Evolutionary conservation across 2,329 filamentous ascomycete genomes (phyloP).

Genomic region (Cercospora sp.): DNA sequence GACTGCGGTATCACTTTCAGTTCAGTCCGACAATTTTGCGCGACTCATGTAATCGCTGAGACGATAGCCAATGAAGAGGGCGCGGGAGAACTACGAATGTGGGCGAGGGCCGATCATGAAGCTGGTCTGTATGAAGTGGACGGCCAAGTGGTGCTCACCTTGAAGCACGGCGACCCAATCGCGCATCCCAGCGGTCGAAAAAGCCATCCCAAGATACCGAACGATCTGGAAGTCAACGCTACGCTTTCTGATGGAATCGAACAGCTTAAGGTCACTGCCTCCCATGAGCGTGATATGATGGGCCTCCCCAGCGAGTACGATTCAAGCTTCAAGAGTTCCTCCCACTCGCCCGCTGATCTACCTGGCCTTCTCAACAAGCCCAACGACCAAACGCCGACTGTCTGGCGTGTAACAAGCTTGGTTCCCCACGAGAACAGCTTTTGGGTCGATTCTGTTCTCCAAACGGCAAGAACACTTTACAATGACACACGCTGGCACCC

Average conservation of each 20-base stretch:
- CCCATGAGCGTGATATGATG: conserved; percentile 1
- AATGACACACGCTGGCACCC: neutral
- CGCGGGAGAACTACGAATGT: neutral
- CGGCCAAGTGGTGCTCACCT: neutral
- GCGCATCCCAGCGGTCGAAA: neutral
- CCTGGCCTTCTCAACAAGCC: too few species aligned
- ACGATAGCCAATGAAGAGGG: neutral
- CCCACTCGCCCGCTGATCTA: too few species aligned
- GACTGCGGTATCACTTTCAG: neutral
- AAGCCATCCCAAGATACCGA: neutral
- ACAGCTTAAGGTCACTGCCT: too few species aligned
- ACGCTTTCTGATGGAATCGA: too few species aligned
- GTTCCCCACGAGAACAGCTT: neutral
- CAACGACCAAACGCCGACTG: too few species aligned
- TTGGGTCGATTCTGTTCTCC: neutral
- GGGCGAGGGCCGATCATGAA: too few species aligned
- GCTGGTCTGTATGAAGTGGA: too few species aligned
- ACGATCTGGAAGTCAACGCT: neutral
- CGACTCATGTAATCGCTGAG: neutral
- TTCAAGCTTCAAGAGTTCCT: too few species aligned
- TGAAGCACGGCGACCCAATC: neutral
- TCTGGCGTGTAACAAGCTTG: neutral
- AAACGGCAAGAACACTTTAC: neutral
- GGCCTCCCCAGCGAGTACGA: too few species aligned
- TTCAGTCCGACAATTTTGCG: neutral